Evolutionary conservation across 192 early-diverging fungal species (phyloP), one percentile per base, ranked within the genome.

Genomic region (Coemansia sp.): DNA sequence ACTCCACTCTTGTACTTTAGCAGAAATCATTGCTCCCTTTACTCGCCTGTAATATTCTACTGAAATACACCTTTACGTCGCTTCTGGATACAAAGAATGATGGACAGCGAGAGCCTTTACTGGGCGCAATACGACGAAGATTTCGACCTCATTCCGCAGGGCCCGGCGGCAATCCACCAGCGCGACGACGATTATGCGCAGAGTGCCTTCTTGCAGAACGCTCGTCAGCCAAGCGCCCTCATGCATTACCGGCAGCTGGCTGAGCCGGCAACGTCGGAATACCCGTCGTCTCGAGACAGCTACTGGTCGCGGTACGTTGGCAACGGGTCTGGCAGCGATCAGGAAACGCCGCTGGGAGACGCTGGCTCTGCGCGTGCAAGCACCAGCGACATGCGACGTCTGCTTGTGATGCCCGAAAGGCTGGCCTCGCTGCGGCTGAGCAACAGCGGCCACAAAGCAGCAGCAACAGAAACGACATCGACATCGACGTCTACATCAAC

Each of bases 281-380:
- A 48, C 34, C 55, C 39, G 23, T 74, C 77, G 8, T 73, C 71
- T 36, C 56, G 65, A 24, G 71, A 71, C 60, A 80, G 77, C 62
- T 80, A 80, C 65, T 80, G 77, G 77, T 73, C 77, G 25, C 58
- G 64, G 50, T 70, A 80, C 65, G 30, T 69, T 29, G 50, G 35
- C 25, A 35, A 32, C n/a, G 58, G 52, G 48, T 18, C 18, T 19
- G 36, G 55, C 20, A 39, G 35, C 14, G 60, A 32, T 39, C 62
- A 65, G 55, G 19, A 62, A 14, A 67, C 68, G 45, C 74, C 66
- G 16, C 23, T 47, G 23, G 51, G 55, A 6, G 45, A n/a, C 23
- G 56, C 3, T 29, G 22, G 22, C 14, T 19, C 46, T 6, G 20
- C 20, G 4, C 52, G 25, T 36, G 35, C 27, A 10, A 45, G 39